Percentiles rank a stretch among this genome's conserved stretches.
These are phyloP conservation scores for Chalciporus piperatus DNA, from an alignment of 768 basidiomycete genomes.

Conservation along the genomic window DNA sequence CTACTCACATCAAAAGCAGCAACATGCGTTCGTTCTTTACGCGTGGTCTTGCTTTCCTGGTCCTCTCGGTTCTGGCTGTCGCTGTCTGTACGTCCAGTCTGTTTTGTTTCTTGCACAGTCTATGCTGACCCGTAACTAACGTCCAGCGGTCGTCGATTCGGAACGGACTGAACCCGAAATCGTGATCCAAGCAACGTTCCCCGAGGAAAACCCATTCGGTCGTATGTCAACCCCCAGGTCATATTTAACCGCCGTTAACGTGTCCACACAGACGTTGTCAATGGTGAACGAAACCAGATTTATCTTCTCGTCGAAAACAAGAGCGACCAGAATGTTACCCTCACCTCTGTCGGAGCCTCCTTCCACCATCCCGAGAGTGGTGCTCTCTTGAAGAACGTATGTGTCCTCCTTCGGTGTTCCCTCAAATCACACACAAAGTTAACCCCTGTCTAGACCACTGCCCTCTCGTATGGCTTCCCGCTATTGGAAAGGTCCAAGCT, in stretches of 20 bases:
- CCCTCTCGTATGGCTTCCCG: conserved; percentile 48
- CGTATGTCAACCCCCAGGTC: conserved; percentile 46
- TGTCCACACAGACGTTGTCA: conserved; percentile 65
- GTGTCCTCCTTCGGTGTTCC: conserved; percentile 13
- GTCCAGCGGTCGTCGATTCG: conserved; percentile 26
- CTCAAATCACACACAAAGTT: background rate
- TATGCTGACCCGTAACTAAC: conserved; percentile 2
- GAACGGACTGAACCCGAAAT: conserved; percentile 54
- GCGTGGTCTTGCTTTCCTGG: conserved; percentile 25
- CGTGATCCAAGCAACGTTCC: conserved; percentile 52
- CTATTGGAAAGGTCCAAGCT: conserved; percentile 57
- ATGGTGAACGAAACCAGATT: conserved; percentile 76
- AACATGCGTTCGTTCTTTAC: conserved; percentile 36
- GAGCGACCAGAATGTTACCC: conserved; percentile 67
- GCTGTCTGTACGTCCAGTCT: conserved; percentile 24
- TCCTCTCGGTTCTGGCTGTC: conserved; percentile 29
- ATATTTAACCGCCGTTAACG: conserved; percentile 10
- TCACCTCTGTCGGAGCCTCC: conserved; percentile 63
- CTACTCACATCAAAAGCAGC: background rate
- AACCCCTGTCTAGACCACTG: conserved; percentile 49
- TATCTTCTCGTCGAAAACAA: conserved; percentile 70
- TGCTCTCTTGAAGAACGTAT: conserved; percentile 70
- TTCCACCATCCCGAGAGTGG: conserved; percentile 64
- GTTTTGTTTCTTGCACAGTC: background rate
- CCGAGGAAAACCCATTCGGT: conserved; percentile 71